A percentile compares a stretch with the other conserved stretches of the same genome.
phyloP scores from a whole-genome alignment of 441 rosid genomes.

The Metrosideros polymorpha region DNA sequence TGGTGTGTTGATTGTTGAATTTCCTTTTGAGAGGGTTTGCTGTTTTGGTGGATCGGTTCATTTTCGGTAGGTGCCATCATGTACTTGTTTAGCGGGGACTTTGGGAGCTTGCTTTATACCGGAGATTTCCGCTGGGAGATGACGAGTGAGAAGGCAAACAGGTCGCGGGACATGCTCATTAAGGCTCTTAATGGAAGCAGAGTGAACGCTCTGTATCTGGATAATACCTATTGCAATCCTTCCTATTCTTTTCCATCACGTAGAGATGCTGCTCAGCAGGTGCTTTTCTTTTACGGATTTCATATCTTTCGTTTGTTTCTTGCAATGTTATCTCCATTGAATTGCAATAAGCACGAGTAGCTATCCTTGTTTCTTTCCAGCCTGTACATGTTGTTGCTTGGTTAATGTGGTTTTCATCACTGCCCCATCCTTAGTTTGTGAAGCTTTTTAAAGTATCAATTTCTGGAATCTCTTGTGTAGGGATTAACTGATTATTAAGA shows the following conservation, averaged over 20 bases:
- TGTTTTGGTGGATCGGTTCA: neutral
- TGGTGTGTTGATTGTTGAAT: neutral
- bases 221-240: conserved; percentile 77
- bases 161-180: conserved; percentile 24
- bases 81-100: conserved; percentile 71
- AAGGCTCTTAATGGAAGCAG: conserved; percentile 29
- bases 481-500: neutral
- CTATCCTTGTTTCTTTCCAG: neutral
- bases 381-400: neutral
- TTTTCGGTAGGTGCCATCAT: conserved; percentile 50
- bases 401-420: neutral
- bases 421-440: neutral
- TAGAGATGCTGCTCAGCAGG: conserved; percentile 46
- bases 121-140: conserved; percentile 78
- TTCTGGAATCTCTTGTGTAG: neutral
- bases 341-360: neutral
- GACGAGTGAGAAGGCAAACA: conserved; percentile 19
- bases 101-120: conserved; percentile 66
- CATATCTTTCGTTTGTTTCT: neutral
- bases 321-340: neutral
- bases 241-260: conserved; percentile 52
- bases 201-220: conserved; percentile 49
- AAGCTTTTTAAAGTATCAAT: neutral
- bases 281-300: neutral
- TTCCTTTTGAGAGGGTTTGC: neutral